Percentiles rank a stretch among this genome's conserved stretches.
These are phyloP conservation scores for Speleostelium caveatum DNA, from an alignment of 78 protist genomes.

Conservation along the genomic window DNA sequence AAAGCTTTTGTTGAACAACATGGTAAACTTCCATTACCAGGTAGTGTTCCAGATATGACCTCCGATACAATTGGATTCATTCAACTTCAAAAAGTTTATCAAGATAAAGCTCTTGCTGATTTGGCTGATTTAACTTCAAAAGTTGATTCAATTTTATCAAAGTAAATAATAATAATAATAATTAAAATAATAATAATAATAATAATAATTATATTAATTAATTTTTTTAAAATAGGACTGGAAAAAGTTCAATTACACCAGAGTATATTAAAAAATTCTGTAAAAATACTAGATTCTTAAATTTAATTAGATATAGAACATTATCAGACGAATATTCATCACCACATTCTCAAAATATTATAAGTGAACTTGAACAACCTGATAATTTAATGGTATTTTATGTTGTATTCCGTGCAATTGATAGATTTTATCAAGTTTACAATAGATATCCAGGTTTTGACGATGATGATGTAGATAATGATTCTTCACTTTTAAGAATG, in stretches of 20 bases:
- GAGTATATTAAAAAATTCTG: slow-evolving; percentile 59
- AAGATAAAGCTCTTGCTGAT: slow-evolving; percentile 78
- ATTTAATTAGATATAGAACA: slow-evolving; percentile 48
- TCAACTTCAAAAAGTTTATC: slow-evolving; percentile 84
- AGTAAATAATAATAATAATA: background rate
- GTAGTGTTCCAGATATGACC: slow-evolving; percentile 91
- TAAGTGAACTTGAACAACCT: slow-evolving; percentile 47
- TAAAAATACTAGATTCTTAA: slow-evolving; percentile 74
- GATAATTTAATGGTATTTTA: slow-evolving; percentile 51
- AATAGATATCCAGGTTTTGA: slow-evolving; percentile 63
- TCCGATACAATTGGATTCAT: slow-evolving; percentile 84
- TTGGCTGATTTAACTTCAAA: slow-evolving; percentile 25
- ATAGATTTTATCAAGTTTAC: slow-evolving; percentile 34
- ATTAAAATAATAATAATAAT: background rate
- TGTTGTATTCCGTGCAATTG: slow-evolving; percentile 48
- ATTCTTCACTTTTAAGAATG: slow-evolving; percentile 38
- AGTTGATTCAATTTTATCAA: slow-evolving; percentile 56
- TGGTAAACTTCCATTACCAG: slow-evolving; percentile 85
- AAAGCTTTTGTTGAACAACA: slow-evolving; percentile 79
- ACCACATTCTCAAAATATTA: slow-evolving; percentile 21
- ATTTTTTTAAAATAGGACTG: background rate
- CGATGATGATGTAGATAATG: slow-evolving; percentile 74
- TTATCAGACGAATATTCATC: slow-evolving; percentile 20
- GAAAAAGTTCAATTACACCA: slow-evolving; percentile 20
- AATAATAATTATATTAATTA: too few species aligned